Evolutionary conservation across 139 green algal species (phyloP).

Genomic region (Chlorella sp.): DNA sequence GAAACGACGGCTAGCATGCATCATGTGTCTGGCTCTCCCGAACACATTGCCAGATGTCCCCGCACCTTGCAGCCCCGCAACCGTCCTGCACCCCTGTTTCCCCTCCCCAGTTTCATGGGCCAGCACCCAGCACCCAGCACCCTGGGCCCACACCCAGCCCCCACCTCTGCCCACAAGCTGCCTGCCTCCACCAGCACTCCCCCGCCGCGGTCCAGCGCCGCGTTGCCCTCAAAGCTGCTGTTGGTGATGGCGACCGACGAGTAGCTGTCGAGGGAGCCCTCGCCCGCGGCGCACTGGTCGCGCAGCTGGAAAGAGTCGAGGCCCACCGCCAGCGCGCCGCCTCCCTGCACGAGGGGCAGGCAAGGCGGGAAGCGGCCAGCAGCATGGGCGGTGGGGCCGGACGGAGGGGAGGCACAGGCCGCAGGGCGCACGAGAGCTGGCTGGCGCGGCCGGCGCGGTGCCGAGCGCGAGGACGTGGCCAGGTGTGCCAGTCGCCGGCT

Average conservation of each 20-base stretch:
- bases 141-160: no score
- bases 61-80: no score
- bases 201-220: not conserved
- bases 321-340: constrained; percentile 14
- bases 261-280: not conserved
- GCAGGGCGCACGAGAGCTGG: no score
- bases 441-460: no score
- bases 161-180: constrained; percentile 2
- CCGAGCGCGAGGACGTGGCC: no score
- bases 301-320: not conserved
- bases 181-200: constrained; percentile 24
- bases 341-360: not conserved
- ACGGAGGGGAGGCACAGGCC: not conserved
- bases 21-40: no score
- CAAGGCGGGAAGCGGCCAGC: not conserved
- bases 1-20: no score
- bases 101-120: no score
- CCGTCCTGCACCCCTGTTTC: not conserved
- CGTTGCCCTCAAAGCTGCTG: constrained; percentile 8
- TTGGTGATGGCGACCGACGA: constrained; percentile 8
- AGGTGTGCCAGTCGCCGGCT: no score
- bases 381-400: not conserved
- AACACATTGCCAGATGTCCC: no score
- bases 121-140: no score
- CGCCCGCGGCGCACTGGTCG: not conserved